Base-by-base conservation (phyloP, 441 rosid species). In the Sinapis alba region DNA sequence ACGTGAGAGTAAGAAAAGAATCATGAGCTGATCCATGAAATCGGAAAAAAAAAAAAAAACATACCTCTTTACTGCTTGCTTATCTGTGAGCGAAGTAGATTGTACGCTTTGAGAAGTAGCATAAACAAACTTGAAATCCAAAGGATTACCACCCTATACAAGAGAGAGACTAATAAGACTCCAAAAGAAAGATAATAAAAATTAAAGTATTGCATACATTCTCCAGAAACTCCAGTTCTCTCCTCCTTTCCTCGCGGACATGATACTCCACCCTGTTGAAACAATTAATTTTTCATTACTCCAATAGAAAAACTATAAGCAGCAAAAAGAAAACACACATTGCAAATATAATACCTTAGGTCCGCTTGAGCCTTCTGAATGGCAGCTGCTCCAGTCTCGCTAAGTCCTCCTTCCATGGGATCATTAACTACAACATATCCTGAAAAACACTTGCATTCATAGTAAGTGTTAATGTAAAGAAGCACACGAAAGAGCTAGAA, bases 351-450 rank as follows among this genome's bases (percentile, higher is more conserved):
- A 10, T 28, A 94, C 98, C 98, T 91, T 61, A 94, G 93, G 78
- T 89, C 94, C 51, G 88, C 87, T 79, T 94, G 98, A 84, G 97
- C 98, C 86, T 88, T 92, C 80, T 90, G 97, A 79, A 94, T 89
- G 65, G 98, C 96, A 66, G 83, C 88, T 82, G 61, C 79, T 86
- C 97, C 93, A 21, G 93, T 86, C 63, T 94, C 98, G 86, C 89
- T 87, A 86, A 89, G 86, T 87, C 98, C 99, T 79, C 96, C 99
- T 50, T 50, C 56, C 99, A 94, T 94, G 85, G 97, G 90, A 88
- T 90, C 98, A 94, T 92, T 89, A 64, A 73, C 70, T 79, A 84
- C 71, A 84, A 79, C 83, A 77, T 84, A 78, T 72, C 83, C 88
- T 78, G 89, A 6, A 81, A 41, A 85, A 8, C 84, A 84, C 86